Percentiles rank a stretch among this genome's conserved stretches.
Evolutionary conservation across 371 early-diverging fungal species (phyloP).

Genomic region (Enteropsectra breve): DNA sequence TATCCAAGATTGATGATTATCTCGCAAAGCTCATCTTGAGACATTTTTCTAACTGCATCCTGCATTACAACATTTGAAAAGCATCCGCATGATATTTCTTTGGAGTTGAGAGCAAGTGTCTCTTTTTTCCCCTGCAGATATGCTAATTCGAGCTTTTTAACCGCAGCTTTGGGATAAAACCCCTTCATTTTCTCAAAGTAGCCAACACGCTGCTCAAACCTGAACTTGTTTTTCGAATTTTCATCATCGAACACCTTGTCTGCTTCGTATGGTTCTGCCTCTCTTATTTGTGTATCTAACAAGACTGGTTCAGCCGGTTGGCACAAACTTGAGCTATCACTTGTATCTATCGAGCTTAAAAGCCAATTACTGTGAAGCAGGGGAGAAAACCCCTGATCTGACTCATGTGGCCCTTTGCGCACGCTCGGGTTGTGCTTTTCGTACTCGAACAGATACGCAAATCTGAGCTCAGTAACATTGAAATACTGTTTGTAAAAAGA

Average conservation of each 20-base stretch:
- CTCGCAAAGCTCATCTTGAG: constrained; percentile 38
- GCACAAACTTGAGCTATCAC: too few relatives aligned
- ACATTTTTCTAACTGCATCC: constrained; percentile 36
- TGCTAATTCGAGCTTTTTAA: constrained; percentile 21
- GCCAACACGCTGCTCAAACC: constrained; percentile 28
- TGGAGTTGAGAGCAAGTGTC: constrained; percentile 36
- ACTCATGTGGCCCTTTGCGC: too few relatives aligned
- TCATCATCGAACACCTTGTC: constrained; percentile 5
- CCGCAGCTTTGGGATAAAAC: constrained; percentile 33
- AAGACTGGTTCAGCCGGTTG: too few relatives aligned
- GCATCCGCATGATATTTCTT: constrained; percentile 54
- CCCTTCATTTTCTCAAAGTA: constrained; percentile 43
- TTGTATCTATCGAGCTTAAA: neutral
- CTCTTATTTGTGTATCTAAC: neutral
- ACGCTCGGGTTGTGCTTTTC: too few relatives aligned
- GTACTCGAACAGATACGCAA: too few relatives aligned
- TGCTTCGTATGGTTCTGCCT: too few relatives aligned
- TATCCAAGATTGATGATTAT: constrained; percentile 35
- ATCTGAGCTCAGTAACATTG: constrained; percentile 23
- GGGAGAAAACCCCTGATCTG: neutral
- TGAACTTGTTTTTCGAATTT: neutral
- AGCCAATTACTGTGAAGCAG: neutral
- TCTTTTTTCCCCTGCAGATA: constrained; percentile 15
- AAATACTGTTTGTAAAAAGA: constrained; percentile 48
- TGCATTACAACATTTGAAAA: constrained; percentile 58